phyloP scores from a whole-genome alignment of 345 rosid species.

The Microcos paniculata region DNA sequence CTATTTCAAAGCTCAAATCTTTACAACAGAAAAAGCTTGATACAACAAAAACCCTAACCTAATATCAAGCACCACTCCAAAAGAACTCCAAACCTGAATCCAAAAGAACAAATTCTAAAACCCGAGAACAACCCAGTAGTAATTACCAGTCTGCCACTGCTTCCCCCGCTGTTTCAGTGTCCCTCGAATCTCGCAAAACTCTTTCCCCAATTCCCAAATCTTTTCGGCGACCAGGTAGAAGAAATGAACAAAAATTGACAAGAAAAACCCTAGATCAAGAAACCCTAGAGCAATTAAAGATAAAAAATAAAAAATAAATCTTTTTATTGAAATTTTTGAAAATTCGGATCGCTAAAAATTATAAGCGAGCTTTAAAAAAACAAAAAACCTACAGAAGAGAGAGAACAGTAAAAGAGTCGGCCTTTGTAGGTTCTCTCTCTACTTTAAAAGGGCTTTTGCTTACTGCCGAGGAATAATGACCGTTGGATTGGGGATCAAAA shows the following conservation, averaged over 20 bases:
- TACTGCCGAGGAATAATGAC: not conserved
- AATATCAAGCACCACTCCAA: not conserved
- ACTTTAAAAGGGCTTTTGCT: not conserved
- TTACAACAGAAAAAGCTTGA: not conserved
- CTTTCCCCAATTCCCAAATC: not conserved
- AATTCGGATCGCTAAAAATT: not conserved
- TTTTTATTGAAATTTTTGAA: not conserved
- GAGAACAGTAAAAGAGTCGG: not conserved
- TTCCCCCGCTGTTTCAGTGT: not conserved
- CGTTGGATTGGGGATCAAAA: not conserved
- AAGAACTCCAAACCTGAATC: not conserved
- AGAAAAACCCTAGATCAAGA: not conserved
- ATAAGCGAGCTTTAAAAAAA: not conserved
- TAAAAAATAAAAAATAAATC: not conserved
- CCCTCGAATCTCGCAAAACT: not conserved
- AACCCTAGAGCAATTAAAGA: not conserved
- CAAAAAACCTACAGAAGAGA: not conserved
- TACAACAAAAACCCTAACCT: conserved; percentile 12
- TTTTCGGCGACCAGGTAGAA: not conserved
- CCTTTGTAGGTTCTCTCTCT: not conserved
- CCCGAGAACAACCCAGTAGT: not conserved
- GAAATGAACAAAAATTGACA: not conserved
- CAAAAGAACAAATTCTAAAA: not conserved
- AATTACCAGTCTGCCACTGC: conserved; percentile 6
- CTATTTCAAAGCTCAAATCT: conserved; percentile 12